Percentiles rank a stretch among this genome's conserved stretches.
These are phyloP conservation scores for Alloteropsis angusta DNA, from an alignment of 202 grass and related monocot genomes.

Conservation along the genomic window DNA sequence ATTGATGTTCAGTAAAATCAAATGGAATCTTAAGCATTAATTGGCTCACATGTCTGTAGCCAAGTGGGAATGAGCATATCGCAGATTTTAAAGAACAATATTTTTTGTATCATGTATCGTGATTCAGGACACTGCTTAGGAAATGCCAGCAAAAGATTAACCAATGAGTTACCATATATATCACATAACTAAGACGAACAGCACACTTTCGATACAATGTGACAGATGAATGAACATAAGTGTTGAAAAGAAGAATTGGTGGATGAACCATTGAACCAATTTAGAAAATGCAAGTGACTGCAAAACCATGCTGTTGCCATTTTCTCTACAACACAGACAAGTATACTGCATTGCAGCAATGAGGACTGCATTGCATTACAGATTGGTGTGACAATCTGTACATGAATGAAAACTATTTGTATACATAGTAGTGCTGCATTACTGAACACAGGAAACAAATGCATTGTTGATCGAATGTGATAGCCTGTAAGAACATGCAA, in stretches of 20 bases:
- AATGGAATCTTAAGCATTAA: conserved; percentile 14
- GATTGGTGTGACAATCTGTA: background rate
- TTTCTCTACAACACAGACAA: background rate
- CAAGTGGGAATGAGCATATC: background rate
- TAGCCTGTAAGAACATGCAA: background rate
- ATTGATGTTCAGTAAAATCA: background rate
- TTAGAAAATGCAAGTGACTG: conserved; percentile 16
- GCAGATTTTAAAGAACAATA: background rate
- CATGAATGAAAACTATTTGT: background rate
- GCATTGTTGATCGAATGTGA: conserved; percentile 4
- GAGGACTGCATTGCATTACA: background rate
- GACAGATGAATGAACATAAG: conserved; percentile 5
- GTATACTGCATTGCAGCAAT: background rate
- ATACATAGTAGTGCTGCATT: background rate
- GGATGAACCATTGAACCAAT: background rate
- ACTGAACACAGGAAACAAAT: conserved; percentile 1
- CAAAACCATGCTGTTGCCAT: conserved; percentile 15
- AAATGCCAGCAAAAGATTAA: background rate
- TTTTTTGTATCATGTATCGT: background rate
- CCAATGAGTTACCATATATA: background rate
- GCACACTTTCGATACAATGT: background rate
- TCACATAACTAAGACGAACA: background rate
- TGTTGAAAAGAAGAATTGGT: background rate
- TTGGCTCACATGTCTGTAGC: background rate
- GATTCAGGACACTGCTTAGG: background rate